These are phyloP conservation scores for Hypholoma sublateritium DNA, from an alignment of 768 basidiomycete genomes.

Conservation along the genomic window DNA sequence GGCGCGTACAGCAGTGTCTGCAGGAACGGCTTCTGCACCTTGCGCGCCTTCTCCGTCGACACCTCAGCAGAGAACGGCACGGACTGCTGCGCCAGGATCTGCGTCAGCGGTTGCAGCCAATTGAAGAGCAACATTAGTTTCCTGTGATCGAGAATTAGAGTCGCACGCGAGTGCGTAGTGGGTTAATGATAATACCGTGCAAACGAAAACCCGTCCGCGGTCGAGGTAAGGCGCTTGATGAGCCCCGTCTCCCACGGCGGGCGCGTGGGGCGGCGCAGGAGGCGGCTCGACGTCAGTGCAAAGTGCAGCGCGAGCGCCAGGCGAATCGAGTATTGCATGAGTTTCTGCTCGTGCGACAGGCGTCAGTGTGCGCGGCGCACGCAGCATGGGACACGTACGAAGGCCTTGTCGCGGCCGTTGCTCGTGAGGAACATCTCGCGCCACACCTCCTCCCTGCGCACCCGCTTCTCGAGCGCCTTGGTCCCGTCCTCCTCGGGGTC, in stretches of 20 bases:
- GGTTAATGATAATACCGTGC: conserved; percentile 51
- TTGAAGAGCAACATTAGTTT: conserved; percentile 82
- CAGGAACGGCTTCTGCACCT: conserved; percentile 59
- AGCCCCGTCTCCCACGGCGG: conserved; percentile 58
- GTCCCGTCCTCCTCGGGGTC: conserved; percentile 50
- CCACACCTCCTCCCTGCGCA: conserved; percentile 72
- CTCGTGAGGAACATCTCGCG: conserved; percentile 77
- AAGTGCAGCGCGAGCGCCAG: conserved; percentile 73
- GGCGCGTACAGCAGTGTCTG: conserved; percentile 77
- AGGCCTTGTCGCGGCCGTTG: conserved; percentile 80
- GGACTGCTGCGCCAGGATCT: conserved; percentile 68
- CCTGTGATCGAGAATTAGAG: conserved; percentile 36
- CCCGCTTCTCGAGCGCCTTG: conserved; percentile 42
- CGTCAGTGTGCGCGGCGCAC: not conserved
- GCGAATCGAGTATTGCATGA: conserved; percentile 81
- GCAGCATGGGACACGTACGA: conserved; percentile 47
- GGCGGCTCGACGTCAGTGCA: conserved; percentile 41
- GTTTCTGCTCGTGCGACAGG: conserved; percentile 52
- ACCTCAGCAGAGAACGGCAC: conserved; percentile 58
- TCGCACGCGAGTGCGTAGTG: conserved; percentile 3
- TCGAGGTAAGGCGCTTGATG: conserved; percentile 57
- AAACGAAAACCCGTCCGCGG: conserved; percentile 70
- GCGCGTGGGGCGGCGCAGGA: conserved; percentile 47
- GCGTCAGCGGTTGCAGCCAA: conserved; percentile 76
- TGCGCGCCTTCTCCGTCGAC: conserved; percentile 33